These are phyloP conservation scores for Metschnikowia cerradonensis DNA, from an alignment of 805 yeast species.

Conservation along the genomic window DNA sequence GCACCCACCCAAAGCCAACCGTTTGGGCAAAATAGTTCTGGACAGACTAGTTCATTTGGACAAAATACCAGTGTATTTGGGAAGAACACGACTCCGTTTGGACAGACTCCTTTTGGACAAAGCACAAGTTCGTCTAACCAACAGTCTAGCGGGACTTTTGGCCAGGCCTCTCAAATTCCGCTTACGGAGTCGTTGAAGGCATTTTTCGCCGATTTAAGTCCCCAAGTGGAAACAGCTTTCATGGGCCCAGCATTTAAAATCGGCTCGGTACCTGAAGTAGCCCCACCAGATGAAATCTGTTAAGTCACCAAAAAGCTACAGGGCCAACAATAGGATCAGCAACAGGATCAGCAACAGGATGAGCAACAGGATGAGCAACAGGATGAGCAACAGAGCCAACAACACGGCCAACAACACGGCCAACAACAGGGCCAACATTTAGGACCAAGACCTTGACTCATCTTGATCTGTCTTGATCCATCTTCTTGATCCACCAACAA, in stretches of 20 bases:
- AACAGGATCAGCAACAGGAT: too few species aligned
- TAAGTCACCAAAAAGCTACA: neutral
- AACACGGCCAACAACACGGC: too few species aligned
- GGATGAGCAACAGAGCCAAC: too few species aligned
- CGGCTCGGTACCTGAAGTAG: constrained; percentile 66
- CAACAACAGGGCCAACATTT: too few species aligned
- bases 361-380: too few species aligned
- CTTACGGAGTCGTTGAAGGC: neutral
- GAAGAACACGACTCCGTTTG: neutral
- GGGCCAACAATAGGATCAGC: too few species aligned
- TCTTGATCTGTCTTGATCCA: too few species aligned
- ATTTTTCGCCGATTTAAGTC: constrained; percentile 37
- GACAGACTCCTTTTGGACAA: neutral
- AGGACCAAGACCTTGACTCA: too few species aligned
- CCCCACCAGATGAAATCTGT: constrained; percentile 53
- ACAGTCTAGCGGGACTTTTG: neutral
- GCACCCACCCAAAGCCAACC: constrained; percentile 4
- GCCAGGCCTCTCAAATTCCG: neutral
- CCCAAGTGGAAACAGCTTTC: constrained; percentile 45
- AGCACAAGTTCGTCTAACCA: too few species aligned
- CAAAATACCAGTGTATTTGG: neutral
- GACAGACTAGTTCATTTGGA: neutral
- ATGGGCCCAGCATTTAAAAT: constrained; percentile 44
- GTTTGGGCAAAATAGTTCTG: constrained; percentile 1
- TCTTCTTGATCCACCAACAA: too few species aligned